A percentile compares a stretch with the other conserved stretches of the same genome.
These are phyloP conservation scores for Didymella keratinophila DNA, from an alignment of 2,329 filamentous ascomycete species.

Conservation along the genomic window DNA sequence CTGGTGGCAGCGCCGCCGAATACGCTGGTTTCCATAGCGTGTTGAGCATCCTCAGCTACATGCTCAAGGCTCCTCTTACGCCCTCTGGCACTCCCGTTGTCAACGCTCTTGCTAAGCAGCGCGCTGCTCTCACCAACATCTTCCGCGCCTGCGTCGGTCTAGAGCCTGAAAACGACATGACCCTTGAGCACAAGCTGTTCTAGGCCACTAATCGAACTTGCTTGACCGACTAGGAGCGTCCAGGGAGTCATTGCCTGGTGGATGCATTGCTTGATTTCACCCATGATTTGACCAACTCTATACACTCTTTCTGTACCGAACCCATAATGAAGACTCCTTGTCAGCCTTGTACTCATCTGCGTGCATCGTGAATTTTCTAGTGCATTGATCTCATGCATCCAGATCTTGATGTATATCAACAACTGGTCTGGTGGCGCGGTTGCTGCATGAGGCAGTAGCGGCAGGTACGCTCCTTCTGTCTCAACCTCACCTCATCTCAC, in stretches of 20 bases:
- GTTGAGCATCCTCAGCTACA: slow-evolving; percentile 96
- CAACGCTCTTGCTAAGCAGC: slow-evolving; percentile 96
- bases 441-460: background rate
- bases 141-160: slow-evolving; percentile 97
- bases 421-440: background rate
- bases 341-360: background rate
- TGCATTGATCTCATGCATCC: background rate
- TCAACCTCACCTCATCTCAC: slow-evolving; percentile 7
- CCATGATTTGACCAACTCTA: slow-evolving; percentile 35
- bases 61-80: slow-evolving; percentile 94
- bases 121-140: slow-evolving; percentile 93
- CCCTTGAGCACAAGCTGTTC: slow-evolving; percentile 97
- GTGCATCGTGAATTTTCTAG: background rate
- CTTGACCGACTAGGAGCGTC: background rate
- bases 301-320: slow-evolving; percentile 34
- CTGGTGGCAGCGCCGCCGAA: slow-evolving; percentile 65
- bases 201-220: slow-evolving; percentile 21
- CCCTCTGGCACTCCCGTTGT: slow-evolving; percentile 94
- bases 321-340: slow-evolving; percentile 13
- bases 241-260: background rate
- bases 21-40: slow-evolving; percentile 97
- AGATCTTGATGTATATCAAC: background rate
- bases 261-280: background rate
- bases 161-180: slow-evolving; percentile 98
- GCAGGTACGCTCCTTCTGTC: slow-evolving; percentile 21